Evolutionary conservation across 202 grass and related monocot genomes (phyloP), one percentile per base, ranked within the genome.

Genomic region (Zoysia matrella): DNA sequence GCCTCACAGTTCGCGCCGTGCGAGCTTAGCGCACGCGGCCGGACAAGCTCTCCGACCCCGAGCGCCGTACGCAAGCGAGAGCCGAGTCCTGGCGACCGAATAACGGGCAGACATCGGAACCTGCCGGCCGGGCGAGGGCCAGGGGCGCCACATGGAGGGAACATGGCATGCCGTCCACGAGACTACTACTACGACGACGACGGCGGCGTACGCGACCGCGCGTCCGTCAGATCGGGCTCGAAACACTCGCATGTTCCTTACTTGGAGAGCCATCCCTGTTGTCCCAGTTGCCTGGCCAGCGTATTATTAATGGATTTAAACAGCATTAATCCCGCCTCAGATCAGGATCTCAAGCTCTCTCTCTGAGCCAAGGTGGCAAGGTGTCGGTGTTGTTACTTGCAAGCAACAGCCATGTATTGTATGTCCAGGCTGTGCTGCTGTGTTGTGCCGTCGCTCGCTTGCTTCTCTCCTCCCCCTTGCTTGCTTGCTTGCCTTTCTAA

Each of bases 371-470:
- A 15, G 46, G 66, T 78, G 11, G 60, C 78, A 11, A 58, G 79
- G 69, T 87, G 88, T 90, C 88, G 84, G 88, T 87, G 88, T 22
- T 22, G 22, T 86, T 78, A 61, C 88, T 83, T 90, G n/a, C 88
- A 90, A 83, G 88, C 88, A 90, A 86, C 88, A 80, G 70, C 88
- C 64, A 69, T 68, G 64, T 45, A 5, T 47, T 65, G 12, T 36
- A 49, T 60, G 60, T 71, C 73, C 65, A 70, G 53, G 47, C 61
- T 81, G 61, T 64, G 62, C 49, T 22, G 22, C 22, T 22, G 22
- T 22, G 22, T 22, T 47, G 46, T 5, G 61, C 11, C 52, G 11
- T 56, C 46, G 52, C 50, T 44, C 51, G n/a, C 44, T 70, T 64
- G 43, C 58, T 18, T 52, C 74, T 45, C 67, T 15, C 45, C 41